Evolutionary conservation across 495 filamentous ascomycete genomes (phyloP).

Genomic region (Penicillium ochrochloron): DNA sequence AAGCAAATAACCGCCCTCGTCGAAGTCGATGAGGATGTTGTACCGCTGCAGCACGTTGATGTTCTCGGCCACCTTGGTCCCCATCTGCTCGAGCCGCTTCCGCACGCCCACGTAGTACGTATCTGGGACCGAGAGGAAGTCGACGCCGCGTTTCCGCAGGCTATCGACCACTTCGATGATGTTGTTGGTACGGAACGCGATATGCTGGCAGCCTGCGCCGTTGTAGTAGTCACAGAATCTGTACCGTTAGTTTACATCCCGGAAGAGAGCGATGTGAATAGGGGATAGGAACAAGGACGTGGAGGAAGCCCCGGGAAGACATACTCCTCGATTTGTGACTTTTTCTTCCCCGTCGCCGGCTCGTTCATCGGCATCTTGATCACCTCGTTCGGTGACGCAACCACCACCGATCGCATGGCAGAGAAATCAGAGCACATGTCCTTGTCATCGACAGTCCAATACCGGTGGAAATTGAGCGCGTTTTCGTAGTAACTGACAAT

Average conservation of each 20-base stretch:
- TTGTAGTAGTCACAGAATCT: slow-evolving; percentile 1
- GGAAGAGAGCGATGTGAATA: too few relatives aligned
- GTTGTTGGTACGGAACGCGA: not conserved
- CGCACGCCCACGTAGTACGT: not conserved
- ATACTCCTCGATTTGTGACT: slow-evolving; percentile 1
- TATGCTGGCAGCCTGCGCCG: not conserved
- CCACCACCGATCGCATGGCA: not conserved
- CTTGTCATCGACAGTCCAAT: slow-evolving; percentile 1
- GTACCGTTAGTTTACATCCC: not conserved
- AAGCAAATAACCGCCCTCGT: not conserved
- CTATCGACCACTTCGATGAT: slow-evolving; percentile 1
- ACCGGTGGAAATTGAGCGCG: not conserved
- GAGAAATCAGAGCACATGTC: not conserved
- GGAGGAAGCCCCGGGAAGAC: not conserved
- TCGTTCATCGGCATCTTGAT: slow-evolving; percentile 4
- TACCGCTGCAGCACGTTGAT: not conserved
- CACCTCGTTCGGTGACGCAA: not conserved
- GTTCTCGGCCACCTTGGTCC: not conserved
- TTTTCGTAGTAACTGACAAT: not conserved
- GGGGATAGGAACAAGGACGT: not conserved
- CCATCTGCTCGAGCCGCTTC: not conserved
- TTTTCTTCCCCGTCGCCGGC: not conserved
- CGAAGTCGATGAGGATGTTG: slow-evolving; percentile 2
- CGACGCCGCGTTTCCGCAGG: not conserved
- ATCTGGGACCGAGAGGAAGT: not conserved